phyloP scores from a whole-genome alignment of 768 basidiomycete species.

The Pisolithus orientalis region DNA sequence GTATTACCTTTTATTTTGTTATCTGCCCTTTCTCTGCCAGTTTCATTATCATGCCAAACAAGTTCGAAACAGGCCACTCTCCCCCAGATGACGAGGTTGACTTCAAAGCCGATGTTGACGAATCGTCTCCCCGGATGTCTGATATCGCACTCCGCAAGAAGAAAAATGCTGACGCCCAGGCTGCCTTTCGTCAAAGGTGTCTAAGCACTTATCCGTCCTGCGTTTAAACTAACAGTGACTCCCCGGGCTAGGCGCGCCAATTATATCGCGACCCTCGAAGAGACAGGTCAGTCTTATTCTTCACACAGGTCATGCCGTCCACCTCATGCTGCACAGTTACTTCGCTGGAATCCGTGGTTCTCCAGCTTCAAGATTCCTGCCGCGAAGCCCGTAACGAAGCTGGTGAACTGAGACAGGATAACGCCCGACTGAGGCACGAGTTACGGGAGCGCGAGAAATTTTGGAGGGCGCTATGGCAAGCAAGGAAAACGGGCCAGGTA shows the following conservation, averaged over 20 bases:
- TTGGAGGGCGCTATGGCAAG: constrained; percentile 64
- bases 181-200: constrained; percentile 67
- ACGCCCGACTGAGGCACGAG: constrained; percentile 56
- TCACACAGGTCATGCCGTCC: constrained; percentile 3
- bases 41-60: constrained; percentile 23
- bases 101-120: constrained; percentile 32
- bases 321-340: constrained; percentile 46
- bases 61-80: constrained; percentile 18
- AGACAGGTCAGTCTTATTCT: constrained; percentile 46
- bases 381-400: constrained; percentile 59
- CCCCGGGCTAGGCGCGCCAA: constrained; percentile 48
- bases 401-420: constrained; percentile 60
- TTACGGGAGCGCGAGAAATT: constrained; percentile 67
- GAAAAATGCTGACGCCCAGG: constrained; percentile 88
- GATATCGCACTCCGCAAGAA: constrained; percentile 75
- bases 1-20: constrained; percentile 10
- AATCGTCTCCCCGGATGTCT: constrained; percentile 39
- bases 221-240: constrained; percentile 16
- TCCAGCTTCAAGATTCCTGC: constrained; percentile 78
- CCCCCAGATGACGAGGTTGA: constrained; percentile 33
- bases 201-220: background rate
- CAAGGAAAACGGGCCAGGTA: constrained; percentile 50
- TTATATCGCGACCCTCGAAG: constrained; percentile 84
- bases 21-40: constrained; percentile 7
- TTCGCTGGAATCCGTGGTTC: constrained; percentile 76